Evolutionary conservation across 306 rosid species (phyloP).

Genomic region (Vicia villosa): DNA sequence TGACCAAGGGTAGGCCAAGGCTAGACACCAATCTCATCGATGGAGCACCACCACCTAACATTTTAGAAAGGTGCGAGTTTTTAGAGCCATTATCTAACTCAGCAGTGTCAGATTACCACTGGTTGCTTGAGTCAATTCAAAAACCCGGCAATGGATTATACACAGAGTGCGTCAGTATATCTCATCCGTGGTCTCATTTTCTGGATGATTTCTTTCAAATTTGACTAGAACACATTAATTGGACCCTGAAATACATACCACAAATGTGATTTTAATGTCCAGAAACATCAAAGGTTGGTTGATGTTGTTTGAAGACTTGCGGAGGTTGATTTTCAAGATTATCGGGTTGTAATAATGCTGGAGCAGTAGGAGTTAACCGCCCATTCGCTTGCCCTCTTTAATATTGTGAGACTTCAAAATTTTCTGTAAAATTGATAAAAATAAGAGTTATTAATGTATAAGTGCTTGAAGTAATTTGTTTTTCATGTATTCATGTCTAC

Average conservation of each 20-base stretch:
- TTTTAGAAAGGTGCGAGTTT: constrained; percentile 74
- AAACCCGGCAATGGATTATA: constrained; percentile 48
- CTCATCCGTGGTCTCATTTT: constrained; percentile 41
- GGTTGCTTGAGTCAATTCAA: constrained; percentile 58
- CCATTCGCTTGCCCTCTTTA: neutral
- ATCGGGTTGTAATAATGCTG: neutral
- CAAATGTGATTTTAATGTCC: neutral
- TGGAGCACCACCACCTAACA: constrained; percentile 76
- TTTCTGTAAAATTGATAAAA: neutral
- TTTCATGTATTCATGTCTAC: neutral
- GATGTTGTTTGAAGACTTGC: constrained; percentile 7
- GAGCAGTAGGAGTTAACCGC: constrained; percentile 1
- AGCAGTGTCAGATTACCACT: constrained; percentile 58
- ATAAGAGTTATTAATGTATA: neutral
- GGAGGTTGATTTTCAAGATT: constrained; percentile 18
- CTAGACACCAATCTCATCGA: constrained; percentile 75
- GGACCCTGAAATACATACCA: neutral
- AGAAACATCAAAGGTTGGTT: neutral
- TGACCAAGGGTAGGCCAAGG: constrained; percentile 69
- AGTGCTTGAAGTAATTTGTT: neutral
- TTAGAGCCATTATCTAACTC: constrained; percentile 74
- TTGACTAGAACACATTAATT: constrained; percentile 23
- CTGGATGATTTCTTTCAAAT: constrained; percentile 44
- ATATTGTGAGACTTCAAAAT: neutral
- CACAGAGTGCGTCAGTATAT: constrained; percentile 39